Base-by-base conservation (phyloP, 495 filamentous ascomycete species). In the Lepidopterella palustris region DNA sequence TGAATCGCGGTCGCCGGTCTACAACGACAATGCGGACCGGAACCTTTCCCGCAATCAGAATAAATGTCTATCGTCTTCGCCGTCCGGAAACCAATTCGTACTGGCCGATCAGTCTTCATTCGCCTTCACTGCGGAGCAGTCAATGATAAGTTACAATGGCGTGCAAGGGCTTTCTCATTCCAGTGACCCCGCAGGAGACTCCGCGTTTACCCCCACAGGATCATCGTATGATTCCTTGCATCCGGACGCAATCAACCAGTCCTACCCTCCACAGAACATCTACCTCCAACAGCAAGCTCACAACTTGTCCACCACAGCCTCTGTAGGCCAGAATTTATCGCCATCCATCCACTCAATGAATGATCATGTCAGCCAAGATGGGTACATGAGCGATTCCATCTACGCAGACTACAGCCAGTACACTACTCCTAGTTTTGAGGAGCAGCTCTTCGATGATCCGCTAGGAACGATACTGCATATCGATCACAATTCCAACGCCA, bases 221-320 rank as follows among this genome's bases (percentile, higher is more conserved):
- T 57, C 64, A 25, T 66, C 64, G 20, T 60, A 61, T 45, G 64
- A 66, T 26, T 66, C 59, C 26, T 29, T 62, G 21, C 64, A 66
- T 32, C 57, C 62, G 9, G 58, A 60, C 18, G 26, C 53, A 15
- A 47, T 66, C 47, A 62, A 59, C 31, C 57, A 49, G 55, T 56
- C 60, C 35, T 66, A 60, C 29, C 3, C 51, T 31, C 60, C 53
- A 21, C 60, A 55, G 6, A 51, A 56, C 28, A 6, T 18, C 15
- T 63, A 49, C 28, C 39, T 59, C 51, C 50, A 62, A 8, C 60
- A 54, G 3, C 35, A 58, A 51, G 60, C 32, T 26, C 57, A 62
- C 35, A 53, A 23, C 28, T 32, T 66, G 10, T 60, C 64, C 11
- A 57, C 63, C 20, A 53, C 32, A 23, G 45, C 45, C 3, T 57